These are phyloP conservation scores for Raphanus sativus DNA, from an alignment of 345 rosid genomes.

Conservation along the genomic window DNA sequence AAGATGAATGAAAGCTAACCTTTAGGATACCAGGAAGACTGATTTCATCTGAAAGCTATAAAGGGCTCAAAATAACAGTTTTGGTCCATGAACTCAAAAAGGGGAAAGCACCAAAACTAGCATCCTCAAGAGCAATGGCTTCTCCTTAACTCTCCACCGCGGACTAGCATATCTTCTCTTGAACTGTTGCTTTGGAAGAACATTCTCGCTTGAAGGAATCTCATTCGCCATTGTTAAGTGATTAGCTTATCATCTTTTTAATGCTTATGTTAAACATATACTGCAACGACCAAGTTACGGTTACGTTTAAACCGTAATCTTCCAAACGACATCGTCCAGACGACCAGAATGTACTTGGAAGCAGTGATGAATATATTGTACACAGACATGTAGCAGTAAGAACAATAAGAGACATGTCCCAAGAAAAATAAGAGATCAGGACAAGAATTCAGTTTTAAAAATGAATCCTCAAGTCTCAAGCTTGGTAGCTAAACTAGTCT, in stretches of 20 bases:
- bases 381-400: background rate
- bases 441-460: background rate
- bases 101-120: constrained; percentile 65
- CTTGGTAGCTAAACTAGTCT: background rate
- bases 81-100: constrained; percentile 72
- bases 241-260: background rate
- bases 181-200: constrained; percentile 31
- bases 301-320: background rate
- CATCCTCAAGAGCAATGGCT: constrained; percentile 61
- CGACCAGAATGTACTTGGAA: background rate
- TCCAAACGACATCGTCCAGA: background rate
- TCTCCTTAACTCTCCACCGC: constrained; percentile 63
- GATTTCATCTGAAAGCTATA: constrained; percentile 14
- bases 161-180: constrained; percentile 45
- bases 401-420: background rate
- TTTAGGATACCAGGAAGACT: constrained; percentile 16
- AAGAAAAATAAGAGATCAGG: background rate
- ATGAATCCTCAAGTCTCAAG: background rate
- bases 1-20: constrained; percentile 33
- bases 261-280: background rate
- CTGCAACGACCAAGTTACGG: background rate
- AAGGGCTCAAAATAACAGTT: constrained; percentile 42
- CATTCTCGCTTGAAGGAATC: constrained; percentile 25
- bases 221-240: constrained; percentile 28
- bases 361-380: background rate